Percentiles rank a stretch among this genome's conserved stretches.
Evolutionary conservation across 768 basidiomycete genomes (phyloP).

Genomic region (Trametes villosa): DNA sequence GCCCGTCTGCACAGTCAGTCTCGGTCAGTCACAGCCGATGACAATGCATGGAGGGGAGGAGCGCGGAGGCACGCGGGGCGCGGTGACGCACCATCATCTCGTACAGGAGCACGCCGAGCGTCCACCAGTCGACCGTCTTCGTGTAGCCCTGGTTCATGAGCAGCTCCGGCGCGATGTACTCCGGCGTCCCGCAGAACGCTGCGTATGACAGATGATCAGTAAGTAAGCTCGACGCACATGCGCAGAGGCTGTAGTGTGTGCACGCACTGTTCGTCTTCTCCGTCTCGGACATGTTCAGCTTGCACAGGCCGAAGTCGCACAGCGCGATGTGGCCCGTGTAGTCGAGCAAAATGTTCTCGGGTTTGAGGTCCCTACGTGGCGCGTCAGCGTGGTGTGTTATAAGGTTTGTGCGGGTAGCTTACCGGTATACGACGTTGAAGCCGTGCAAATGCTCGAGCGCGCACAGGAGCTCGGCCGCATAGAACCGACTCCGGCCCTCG

Average conservation of each 20-base stretch:
- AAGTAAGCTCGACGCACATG: constrained; percentile 11
- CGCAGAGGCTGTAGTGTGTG: constrained; percentile 4
- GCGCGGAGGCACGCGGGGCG: background rate
- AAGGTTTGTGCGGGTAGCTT: constrained; percentile 26
- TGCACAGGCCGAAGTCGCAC: constrained; percentile 97
- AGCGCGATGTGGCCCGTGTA: constrained; percentile 98
- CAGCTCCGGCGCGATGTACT: constrained; percentile 97
- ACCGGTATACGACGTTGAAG: constrained; percentile 99
- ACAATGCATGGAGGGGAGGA: too few relatives aligned
- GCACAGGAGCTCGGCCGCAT: constrained; percentile 95
- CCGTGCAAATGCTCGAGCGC: constrained; percentile 95
- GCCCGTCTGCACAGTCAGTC: constrained; percentile 63
- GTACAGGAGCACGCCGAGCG: constrained; percentile 91
- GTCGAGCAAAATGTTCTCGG: constrained; percentile 96
- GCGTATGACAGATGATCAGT: constrained; percentile 15
- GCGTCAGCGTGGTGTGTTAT: background rate
- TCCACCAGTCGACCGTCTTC: constrained; percentile 99
- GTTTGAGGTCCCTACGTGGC: constrained; percentile 81
- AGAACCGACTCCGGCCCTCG: constrained; percentile 91
- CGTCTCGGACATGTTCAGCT: constrained; percentile 95
- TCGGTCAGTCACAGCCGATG: background rate
- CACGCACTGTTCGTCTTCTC: constrained; percentile 94
- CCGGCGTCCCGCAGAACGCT: constrained; percentile 98
- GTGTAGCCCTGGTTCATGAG: constrained; percentile 97
- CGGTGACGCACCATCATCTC: constrained; percentile 82